These are phyloP conservation scores for Penicillium goetzii DNA, from an alignment of 495 filamentous ascomycete genomes.

Conservation along the genomic window DNA sequence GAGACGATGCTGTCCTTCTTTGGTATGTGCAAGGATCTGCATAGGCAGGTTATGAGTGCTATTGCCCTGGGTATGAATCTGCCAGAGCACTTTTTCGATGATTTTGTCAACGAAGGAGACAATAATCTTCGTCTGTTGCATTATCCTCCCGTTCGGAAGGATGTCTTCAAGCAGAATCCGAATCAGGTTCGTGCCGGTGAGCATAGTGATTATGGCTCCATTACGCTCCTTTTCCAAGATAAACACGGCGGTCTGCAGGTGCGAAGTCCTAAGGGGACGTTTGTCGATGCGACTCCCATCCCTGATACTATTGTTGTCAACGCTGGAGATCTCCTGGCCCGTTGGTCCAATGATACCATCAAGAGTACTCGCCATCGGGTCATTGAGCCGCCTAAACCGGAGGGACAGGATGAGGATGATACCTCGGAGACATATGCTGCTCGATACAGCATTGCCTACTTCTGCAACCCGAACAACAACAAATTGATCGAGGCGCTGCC, in stretches of 20 bases:
- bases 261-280: conserved; percentile 72
- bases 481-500: conserved; percentile 81
- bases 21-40: conserved; percentile 69
- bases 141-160: conserved; percentile 72
- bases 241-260: conserved; percentile 81
- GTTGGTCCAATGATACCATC: conserved; percentile 91
- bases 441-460: conserved; percentile 67
- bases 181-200: conserved; percentile 81
- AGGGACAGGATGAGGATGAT: conserved; percentile 23
- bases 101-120: conserved; percentile 71
- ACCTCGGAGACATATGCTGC: conserved; percentile 43
- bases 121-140: conserved; percentile 90
- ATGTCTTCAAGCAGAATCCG: conserved; percentile 71
- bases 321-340: conserved; percentile 82
- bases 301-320: conserved; percentile 86
- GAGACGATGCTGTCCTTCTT: conserved; percentile 74
- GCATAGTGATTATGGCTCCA: conserved; percentile 86
- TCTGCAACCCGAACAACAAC: conserved; percentile 90
- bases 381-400: conserved; percentile 69
- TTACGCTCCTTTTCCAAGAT: conserved; percentile 93
- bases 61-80: conserved; percentile 85
- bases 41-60: conserved; percentile 81
- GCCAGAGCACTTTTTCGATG: conserved; percentile 75
- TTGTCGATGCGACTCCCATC: conserved; percentile 83
- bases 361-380: conserved; percentile 88